Evolutionary conservation across 2,329 filamentous ascomycete genomes (phyloP).

Genomic region (Fusarium musae): DNA sequence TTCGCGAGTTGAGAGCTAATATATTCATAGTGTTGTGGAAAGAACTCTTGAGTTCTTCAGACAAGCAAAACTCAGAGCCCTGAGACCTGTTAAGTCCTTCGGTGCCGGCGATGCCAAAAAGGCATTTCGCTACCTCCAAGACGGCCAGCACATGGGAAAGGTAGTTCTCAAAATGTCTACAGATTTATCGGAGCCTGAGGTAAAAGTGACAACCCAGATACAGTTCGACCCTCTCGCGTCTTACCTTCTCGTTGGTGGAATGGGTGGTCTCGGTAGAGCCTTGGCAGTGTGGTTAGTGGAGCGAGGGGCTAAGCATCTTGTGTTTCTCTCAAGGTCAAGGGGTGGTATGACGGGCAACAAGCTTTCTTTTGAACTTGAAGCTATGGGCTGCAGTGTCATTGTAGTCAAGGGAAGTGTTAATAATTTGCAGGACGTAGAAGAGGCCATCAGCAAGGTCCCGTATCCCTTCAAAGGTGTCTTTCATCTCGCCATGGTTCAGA

Average conservation of each 20-base stretch:
- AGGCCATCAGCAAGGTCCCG: neutral
- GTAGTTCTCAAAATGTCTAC: neutral
- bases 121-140: conserved; percentile 34
- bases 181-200: neutral
- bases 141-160: conserved; percentile 20
- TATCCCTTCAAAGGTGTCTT: conserved; percentile 43
- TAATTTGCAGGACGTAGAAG: conserved; percentile 14
- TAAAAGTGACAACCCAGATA: neutral
- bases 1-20: neutral
- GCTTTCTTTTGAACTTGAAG: conserved; percentile 7
- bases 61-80: conserved; percentile 1
- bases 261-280: conserved; percentile 38
- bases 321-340: conserved; percentile 47
- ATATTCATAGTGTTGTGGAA: conserved; percentile 1
- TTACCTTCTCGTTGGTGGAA: conserved; percentile 42
- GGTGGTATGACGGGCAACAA: conserved; percentile 33
- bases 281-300: conserved; percentile 35
- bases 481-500: conserved; percentile 45
- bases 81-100: conserved; percentile 4
- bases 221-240: neutral
- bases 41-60: conserved; percentile 15
- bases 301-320: conserved; percentile 41
- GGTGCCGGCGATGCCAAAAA: neutral
- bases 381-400: conserved; percentile 23
- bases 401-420: neutral